A percentile compares a stretch with the other conserved stretches of the same genome.
phyloP scores from a whole-genome alignment of 2,329 filamentous ascomycete genomes.

The Alternaria solani region DNA sequence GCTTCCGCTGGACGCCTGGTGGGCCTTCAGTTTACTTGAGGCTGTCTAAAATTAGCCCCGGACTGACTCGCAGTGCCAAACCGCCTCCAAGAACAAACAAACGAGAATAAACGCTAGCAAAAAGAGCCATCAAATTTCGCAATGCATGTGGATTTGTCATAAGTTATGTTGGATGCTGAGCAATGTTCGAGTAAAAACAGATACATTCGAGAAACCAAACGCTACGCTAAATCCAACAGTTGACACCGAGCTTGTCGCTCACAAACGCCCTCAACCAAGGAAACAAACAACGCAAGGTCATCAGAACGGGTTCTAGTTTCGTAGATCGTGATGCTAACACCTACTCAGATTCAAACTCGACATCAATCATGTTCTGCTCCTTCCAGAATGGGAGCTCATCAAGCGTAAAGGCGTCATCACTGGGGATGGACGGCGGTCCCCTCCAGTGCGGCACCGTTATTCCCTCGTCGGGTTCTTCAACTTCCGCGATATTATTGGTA shows the following conservation, averaged over 20 bases:
- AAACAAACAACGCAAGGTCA: neutral
- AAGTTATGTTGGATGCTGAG: constrained; percentile 2
- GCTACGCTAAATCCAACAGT: constrained; percentile 9
- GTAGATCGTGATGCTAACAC: neutral
- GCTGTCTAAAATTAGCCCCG: constrained; percentile 14
- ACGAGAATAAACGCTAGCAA: constrained; percentile 3
- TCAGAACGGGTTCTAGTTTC: neutral
- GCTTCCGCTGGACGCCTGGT: constrained; percentile 10
- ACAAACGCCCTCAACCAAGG: constrained; percentile 2
- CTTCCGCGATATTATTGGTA: constrained; percentile 48
- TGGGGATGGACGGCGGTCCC: constrained; percentile 49
- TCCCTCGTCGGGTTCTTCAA: constrained; percentile 49
- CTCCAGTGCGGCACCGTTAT: constrained; percentile 36
- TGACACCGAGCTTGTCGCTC: constrained; percentile 10
- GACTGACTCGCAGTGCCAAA: constrained; percentile 4
- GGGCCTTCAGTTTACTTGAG: constrained; percentile 23
- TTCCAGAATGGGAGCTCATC: constrained; percentile 51
- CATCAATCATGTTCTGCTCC: constrained; percentile 37
- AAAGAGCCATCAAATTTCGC: neutral
- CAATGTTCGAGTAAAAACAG: constrained; percentile 11
- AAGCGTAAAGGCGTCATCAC: constrained; percentile 50
- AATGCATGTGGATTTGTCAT: neutral
- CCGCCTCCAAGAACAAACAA: constrained; percentile 1
- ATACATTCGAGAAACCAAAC: constrained; percentile 4
- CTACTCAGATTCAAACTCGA: constrained; percentile 37